A percentile compares a stretch with the other conserved stretches of the same genome.
Conservation (phyloP, 2,329 filamentous ascomycete genomes). For the Pyrenophora tritici-repentis region DNA sequence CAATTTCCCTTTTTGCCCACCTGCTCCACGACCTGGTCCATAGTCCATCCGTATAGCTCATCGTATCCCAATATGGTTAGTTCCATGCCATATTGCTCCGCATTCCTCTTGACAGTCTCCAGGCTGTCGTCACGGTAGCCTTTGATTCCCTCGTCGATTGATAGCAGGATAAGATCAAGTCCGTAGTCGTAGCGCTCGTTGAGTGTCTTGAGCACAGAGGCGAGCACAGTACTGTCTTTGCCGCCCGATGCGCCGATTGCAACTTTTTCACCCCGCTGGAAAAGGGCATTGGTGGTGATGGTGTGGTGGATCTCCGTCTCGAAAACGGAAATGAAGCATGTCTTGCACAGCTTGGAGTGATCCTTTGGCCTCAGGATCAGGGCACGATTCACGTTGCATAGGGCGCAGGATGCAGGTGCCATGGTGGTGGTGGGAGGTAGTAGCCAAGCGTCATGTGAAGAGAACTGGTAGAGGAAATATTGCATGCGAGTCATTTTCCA, state of each 20-base stretch:
- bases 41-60: constrained; percentile 96
- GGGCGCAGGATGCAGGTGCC: constrained; percentile 76
- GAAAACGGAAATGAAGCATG: constrained; percentile 85
- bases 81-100: constrained; percentile 86
- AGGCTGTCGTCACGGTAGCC: constrained; percentile 95
- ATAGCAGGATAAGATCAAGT: constrained; percentile 82
- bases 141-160: constrained; percentile 96
- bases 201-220: constrained; percentile 90
- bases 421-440: constrained; percentile 54
- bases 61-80: constrained; percentile 91
- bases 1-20: constrained; percentile 99
- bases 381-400: constrained; percentile 77
- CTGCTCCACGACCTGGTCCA: constrained; percentile 97
- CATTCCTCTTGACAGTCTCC: constrained; percentile 95
- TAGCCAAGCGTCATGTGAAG: constrained; percentile 2
- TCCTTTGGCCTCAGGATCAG: constrained; percentile 95
- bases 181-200: constrained; percentile 90
- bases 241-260: constrained; percentile 96
- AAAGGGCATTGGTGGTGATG: constrained; percentile 80
- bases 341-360: constrained; percentile 87
- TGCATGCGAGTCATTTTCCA: constrained; percentile 10
- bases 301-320: constrained; percentile 95
- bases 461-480: background rate
- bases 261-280: constrained; percentile 79
- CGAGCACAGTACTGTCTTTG: constrained; percentile 95